phyloP scores from a whole-genome alignment of 371 early-diverging fungal species.

The Parasitella parasitica region DNA sequence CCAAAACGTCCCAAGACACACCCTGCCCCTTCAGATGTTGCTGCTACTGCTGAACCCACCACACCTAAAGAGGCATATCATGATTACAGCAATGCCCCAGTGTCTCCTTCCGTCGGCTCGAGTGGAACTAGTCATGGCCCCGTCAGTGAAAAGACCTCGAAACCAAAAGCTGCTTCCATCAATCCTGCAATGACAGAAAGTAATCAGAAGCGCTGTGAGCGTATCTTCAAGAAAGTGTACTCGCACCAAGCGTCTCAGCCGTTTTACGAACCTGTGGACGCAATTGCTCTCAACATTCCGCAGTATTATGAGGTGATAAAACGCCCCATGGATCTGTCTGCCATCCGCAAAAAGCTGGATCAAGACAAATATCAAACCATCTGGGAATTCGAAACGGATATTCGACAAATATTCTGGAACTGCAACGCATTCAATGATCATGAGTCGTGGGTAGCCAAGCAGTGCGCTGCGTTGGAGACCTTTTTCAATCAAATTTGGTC shows the following conservation, averaged over 20 bases:
- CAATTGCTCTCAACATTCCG: constrained; percentile 79
- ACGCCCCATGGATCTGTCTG: constrained; percentile 95
- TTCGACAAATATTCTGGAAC: constrained; percentile 78
- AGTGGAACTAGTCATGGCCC: not conserved
- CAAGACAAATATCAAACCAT: constrained; percentile 40
- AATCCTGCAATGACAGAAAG: constrained; percentile 34
- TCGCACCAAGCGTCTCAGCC: constrained; percentile 36
- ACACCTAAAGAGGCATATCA: not conserved
- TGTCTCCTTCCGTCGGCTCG: not conserved
- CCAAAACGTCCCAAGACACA: not conserved
- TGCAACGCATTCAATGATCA: constrained; percentile 90
- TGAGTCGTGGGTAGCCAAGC: constrained; percentile 53
- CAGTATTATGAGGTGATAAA: constrained; percentile 88
- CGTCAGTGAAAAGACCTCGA: not conserved
- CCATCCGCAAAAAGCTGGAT: constrained; percentile 81
- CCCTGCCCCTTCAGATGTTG: not conserved
- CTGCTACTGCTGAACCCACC: not conserved
- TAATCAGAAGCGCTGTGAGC: constrained; percentile 37
- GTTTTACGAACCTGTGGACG: constrained; percentile 77
- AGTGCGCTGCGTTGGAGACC: constrained; percentile 38
- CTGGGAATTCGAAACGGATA: constrained; percentile 57
- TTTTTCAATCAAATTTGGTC: constrained; percentile 45
- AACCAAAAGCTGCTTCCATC: constrained; percentile 10
- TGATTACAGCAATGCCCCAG: not conserved
- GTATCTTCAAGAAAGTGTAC: constrained; percentile 39